Percentiles rank a stretch among this genome's conserved stretches.
phyloP scores from a whole-genome alignment of 1,284 basidiomycete species.

The Wallemia mellicola region DNA sequence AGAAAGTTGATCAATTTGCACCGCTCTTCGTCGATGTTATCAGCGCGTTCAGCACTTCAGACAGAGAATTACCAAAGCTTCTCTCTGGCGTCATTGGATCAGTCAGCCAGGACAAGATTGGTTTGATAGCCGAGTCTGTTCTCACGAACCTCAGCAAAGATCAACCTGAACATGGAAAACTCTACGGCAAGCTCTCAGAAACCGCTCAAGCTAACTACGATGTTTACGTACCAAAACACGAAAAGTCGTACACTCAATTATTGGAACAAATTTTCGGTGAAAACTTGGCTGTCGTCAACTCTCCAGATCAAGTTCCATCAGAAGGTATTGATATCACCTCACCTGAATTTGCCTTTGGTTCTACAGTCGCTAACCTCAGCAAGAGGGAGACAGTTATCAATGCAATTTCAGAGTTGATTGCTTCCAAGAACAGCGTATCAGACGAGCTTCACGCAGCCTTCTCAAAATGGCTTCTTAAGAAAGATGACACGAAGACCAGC shows the following conservation, averaged over 20 bases:
- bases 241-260: conserved; percentile 69
- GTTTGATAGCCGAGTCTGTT: conserved; percentile 6
- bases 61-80: conserved; percentile 23
- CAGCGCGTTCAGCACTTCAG: conserved; percentile 33
- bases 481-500: conserved; percentile 29
- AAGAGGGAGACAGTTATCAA: conserved; percentile 32
- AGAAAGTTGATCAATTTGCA: conserved; percentile 57
- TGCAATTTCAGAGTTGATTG: conserved; percentile 26
- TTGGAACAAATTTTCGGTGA: conserved; percentile 51
- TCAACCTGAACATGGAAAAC: conserved; percentile 8
- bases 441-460: conserved; percentile 36
- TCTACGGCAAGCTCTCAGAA: conserved; percentile 14
- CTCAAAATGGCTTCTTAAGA: conserved; percentile 42
- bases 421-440: conserved; percentile 18
- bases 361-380: conserved; percentile 50
- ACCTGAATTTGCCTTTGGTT: conserved; percentile 79
- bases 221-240: conserved; percentile 53
- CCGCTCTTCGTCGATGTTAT: conserved; percentile 60
- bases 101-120: conserved; percentile 14
- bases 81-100: conserved; percentile 32
- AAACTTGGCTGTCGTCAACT: conserved; percentile 62
- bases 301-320: conserved; percentile 34
- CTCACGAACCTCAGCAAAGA: conserved; percentile 8
- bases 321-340: conserved; percentile 45
- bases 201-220: conserved; percentile 12